Base-by-base conservation (phyloP, 768 basidiomycete genomes). In the Boletus huronensis region DNA sequence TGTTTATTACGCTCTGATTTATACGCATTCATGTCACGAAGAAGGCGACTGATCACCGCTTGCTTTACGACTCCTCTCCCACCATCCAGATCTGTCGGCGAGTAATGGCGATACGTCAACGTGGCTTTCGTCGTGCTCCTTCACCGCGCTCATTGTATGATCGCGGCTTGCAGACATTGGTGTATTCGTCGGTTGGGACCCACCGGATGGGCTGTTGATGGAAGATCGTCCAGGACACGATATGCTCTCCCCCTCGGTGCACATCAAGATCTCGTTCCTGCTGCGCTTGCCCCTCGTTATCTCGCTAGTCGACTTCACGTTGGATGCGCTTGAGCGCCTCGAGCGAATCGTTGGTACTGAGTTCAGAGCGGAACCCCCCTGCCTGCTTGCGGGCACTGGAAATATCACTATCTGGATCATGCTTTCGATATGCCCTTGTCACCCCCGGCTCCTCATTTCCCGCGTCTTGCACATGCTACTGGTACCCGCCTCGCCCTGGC, bases 11-110 rank as follows among this genome's bases (percentile, higher is more conserved):
- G 70, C 71, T 65, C 70, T 62, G 72, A 73, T 72, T 69, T 70
- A 72, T 75, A 66, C 64, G 58, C 53, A 52, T 55, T 62, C 65
- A 52, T 59, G 52, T 64, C 62, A 60, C 55, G 53, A 58, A 65
- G 67, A 57, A 63, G 58, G 74, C 74, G 77, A 62, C 70, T 81
- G 75, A 81, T 79, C 79, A 77, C 64, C 74, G 76, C 70, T 61
- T 61, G 60, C 64, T 72, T 68, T 57, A 63, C 62, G 67, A 60
- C 58, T 8, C 14, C 57, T 46, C 46, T 42, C 46, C 45, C 40
- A 35, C 48, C 45, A 16, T 53, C 62, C 64, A 58, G 60, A 60
- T 58, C 48, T 53, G 48, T 46, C 51, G 39, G 58, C 52, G 51
- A 64, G 58, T 57, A 53, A 47, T 62, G 60, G 61, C 55, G 61